Conservation (phyloP, 345 rosid species). For the Microcos paniculata region DNA sequence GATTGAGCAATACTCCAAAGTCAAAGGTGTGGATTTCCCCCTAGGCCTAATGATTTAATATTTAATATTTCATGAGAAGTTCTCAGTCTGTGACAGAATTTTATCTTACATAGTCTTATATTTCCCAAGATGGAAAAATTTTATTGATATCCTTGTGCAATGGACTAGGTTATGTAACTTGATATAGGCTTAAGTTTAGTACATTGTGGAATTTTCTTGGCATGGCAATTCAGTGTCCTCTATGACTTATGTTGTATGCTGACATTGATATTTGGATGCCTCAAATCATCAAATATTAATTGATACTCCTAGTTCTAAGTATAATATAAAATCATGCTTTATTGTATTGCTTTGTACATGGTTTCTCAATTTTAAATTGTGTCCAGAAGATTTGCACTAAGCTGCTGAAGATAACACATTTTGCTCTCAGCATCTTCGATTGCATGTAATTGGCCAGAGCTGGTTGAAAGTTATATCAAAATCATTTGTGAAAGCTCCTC, state of each 20-base stretch:
- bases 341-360: neutral
- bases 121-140: neutral
- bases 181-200: neutral
- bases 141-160: neutral
- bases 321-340: neutral
- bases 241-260: neutral
- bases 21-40: conserved; percentile 55
- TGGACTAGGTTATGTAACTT: neutral
- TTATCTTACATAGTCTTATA: neutral
- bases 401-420: neutral
- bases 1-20: conserved; percentile 70
- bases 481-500: neutral
- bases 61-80: conserved; percentile 10
- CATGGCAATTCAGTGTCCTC: neutral
- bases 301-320: neutral
- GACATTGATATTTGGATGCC: neutral
- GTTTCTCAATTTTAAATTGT: neutral
- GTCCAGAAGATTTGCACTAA: neutral
- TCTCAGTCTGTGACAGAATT: neutral
- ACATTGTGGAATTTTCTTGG: neutral
- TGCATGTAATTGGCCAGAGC: neutral
- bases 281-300: neutral
- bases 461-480: neutral
- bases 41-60: neutral
- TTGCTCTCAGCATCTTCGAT: neutral